These are phyloP conservation scores for Phialophora macrospora DNA, from an alignment of 2,329 filamentous ascomycete species.

Conservation along the genomic window DNA sequence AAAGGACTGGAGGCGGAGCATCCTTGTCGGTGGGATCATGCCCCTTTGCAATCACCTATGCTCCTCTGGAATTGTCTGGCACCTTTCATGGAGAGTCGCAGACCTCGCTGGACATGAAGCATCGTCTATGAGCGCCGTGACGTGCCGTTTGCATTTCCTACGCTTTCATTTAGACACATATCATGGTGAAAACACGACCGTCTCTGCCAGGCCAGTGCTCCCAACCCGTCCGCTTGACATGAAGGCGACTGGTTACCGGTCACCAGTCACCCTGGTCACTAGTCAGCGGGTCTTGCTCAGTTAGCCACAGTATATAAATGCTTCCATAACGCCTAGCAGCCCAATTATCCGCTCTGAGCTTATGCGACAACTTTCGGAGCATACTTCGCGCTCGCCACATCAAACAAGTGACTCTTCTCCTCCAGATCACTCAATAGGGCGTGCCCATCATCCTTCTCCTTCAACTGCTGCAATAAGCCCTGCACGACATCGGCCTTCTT, in stretches of 20 bases:
- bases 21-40: neutral
- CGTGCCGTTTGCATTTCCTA: neutral
- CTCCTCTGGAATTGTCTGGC: neutral
- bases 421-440: constrained; percentile 72
- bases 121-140: neutral
- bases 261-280: neutral
- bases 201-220: neutral
- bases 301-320: neutral
- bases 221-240: neutral
- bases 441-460: constrained; percentile 67
- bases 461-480: constrained; percentile 48
- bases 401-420: constrained; percentile 87
- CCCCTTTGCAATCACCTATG: neutral
- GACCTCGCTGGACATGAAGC: neutral
- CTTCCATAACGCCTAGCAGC: neutral
- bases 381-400: constrained; percentile 84
- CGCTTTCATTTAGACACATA: neutral
- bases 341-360: neutral
- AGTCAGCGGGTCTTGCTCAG: neutral
- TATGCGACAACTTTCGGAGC: constrained; percentile 71
- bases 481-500: constrained; percentile 59
- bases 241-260: neutral
- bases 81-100: neutral
- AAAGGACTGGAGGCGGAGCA: neutral
- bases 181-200: neutral